Base-by-base conservation (phyloP, 2,329 filamentous ascomycete genomes). In the Bipolaris oryzae region DNA sequence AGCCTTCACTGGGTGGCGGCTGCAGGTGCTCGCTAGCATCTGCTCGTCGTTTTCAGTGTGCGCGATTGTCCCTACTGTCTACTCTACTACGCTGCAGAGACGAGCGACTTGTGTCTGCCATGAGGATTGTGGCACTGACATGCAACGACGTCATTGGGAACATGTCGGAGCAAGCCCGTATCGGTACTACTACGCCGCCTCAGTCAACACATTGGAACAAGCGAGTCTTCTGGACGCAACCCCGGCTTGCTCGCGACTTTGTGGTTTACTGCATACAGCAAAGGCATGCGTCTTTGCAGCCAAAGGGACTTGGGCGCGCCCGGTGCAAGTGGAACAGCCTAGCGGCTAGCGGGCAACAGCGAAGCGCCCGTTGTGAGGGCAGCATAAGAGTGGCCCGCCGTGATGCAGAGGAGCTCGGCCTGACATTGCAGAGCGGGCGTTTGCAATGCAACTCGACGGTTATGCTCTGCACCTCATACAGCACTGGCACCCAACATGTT, bases 131-230 rank as follows among this genome's bases (percentile, higher is more conserved):
- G 23, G 46, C n/a, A 37, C 21, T 35, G 31, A 20, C 37, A 34
- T 16, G 41, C 45, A 20, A 37, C 54, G 54, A 60, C 57, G 57
- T 57, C 57, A 57, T 53, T 23, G 23, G 11, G 20, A 42, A 44
- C 43, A 34, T 38, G n/a, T 20, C 23, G 38, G 44, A 34, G 38
- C 43, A 38, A 39, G 34, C 39, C 23, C 13, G 34, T 45, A 20
- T 46, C 49, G 53, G 16, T 18, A 53, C 43, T 16, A 28, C 21
- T 20, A 25, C 28, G 44, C 15, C 34, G 48, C 48, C 42, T 56
- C 53, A 42, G 47, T 37, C 34, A 50, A 31, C 10, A 31, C 28
- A 31, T 31, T 11, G 47, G 53, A 34, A 20, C 38, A 25, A 37
- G 21, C 53, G 53, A 52, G 52, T 35, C 28, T 28, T 54, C 48